Evolutionary conservation across 2,329 filamentous ascomycete species (phyloP).

Genomic region (Neurospora crassa): DNA sequence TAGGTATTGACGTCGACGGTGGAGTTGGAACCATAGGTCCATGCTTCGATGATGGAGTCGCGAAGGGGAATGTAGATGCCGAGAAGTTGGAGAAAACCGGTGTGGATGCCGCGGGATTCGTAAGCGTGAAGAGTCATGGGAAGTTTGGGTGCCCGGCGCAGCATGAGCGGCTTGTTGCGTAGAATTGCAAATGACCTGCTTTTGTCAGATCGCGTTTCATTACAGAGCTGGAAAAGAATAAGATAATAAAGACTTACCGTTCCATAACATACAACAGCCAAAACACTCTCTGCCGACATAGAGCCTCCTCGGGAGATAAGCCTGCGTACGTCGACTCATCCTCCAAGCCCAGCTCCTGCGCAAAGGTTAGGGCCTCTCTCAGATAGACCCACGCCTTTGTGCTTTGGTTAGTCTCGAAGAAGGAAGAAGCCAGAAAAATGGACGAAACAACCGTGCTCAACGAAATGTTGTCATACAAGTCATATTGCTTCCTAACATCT

Average conservation of each 20-base stretch:
- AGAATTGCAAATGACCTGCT: slow-evolving; percentile 52
- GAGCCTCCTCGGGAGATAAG: slow-evolving; percentile 37
- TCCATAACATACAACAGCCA: slow-evolving; percentile 56
- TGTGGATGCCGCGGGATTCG: slow-evolving; percentile 41
- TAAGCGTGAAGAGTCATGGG: slow-evolving; percentile 42
- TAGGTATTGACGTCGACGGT: slow-evolving; percentile 25
- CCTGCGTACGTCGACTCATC: slow-evolving; percentile 45
- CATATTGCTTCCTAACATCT: slow-evolving; percentile 43
- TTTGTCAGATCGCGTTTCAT: background rate
- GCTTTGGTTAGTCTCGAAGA: slow-evolving; percentile 51
- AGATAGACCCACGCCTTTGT: slow-evolving; percentile 55
- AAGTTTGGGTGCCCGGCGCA: slow-evolving; percentile 48
- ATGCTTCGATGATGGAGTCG: slow-evolving; percentile 52
- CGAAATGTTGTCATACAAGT: slow-evolving; percentile 47
- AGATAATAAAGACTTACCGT: slow-evolving; percentile 27
- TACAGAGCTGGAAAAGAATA: background rate
- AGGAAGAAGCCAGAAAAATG: slow-evolving; percentile 51
- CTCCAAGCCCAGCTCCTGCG: slow-evolving; percentile 48
- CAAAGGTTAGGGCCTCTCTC: slow-evolving; percentile 50
- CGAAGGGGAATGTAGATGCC: slow-evolving; percentile 54
- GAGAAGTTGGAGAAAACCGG: slow-evolving; percentile 51
- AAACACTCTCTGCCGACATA: slow-evolving; percentile 46
- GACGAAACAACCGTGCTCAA: slow-evolving; percentile 50
- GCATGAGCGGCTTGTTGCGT: slow-evolving; percentile 51
- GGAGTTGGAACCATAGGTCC: slow-evolving; percentile 47